Percentiles rank a stretch among this genome's conserved stretches.
Conservation (phyloP, 495 filamentous ascomycete species). For the Lindgomyces ingoldianus region DNA sequence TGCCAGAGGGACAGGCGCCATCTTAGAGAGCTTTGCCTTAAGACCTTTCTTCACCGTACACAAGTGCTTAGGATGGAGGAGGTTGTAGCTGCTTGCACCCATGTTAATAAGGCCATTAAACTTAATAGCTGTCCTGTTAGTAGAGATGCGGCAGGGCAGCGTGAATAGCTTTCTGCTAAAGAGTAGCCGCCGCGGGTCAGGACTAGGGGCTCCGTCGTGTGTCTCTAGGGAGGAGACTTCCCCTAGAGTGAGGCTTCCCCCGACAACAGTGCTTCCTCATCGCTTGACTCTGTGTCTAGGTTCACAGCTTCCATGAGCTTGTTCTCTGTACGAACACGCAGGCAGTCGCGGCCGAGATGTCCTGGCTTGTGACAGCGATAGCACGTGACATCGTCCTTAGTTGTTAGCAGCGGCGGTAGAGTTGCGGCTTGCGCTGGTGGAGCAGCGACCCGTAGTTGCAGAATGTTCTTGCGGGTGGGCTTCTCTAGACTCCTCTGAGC, state of each 20-base stretch:
- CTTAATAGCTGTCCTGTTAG: background rate
- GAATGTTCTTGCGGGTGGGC: background rate
- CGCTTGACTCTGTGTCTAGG: background rate
- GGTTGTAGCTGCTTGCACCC: background rate
- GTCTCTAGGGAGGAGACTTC: background rate
- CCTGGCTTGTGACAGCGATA: background rate
- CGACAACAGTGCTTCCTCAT: background rate
- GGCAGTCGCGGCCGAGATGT: background rate
- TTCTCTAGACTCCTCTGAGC: background rate
- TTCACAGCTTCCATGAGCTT: background rate
- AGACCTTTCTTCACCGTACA: background rate
- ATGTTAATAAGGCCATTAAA: background rate
- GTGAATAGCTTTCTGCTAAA: conserved; percentile 1
- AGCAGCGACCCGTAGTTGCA: background rate
- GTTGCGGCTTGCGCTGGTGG: background rate
- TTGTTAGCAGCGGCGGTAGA: background rate
- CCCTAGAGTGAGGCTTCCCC: conserved; percentile 3
- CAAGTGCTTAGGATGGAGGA: background rate
- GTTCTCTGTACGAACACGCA: background rate
- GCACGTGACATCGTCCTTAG: background rate
- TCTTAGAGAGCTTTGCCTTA: background rate
- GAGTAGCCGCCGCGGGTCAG: background rate
- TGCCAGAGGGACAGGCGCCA: background rate
- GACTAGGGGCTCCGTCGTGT: background rate
- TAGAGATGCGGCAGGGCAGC: background rate